Evolutionary conservation across 1,139 yeast species (phyloP).

Genomic region (Taphrina flavorubra): DNA sequence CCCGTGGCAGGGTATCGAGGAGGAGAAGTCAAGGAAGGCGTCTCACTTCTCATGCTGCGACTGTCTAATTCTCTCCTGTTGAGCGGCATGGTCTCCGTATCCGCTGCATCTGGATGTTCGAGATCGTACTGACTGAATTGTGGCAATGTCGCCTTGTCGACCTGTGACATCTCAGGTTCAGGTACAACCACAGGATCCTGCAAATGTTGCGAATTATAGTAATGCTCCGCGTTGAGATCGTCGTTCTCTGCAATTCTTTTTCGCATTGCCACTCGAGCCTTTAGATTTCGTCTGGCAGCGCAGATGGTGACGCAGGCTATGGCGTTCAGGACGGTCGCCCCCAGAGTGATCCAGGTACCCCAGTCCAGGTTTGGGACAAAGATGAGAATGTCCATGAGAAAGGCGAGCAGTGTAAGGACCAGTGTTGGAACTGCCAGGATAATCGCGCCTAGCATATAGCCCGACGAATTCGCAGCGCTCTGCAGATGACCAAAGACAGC

Average conservation of each 20-base stretch:
- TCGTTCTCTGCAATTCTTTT: conserved; percentile 48
- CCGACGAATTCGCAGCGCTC: conserved; percentile 53
- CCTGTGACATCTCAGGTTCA: conserved; percentile 17
- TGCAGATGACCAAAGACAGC: conserved; percentile 55
- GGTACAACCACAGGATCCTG: conserved; percentile 5
- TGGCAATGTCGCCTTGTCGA: conserved; percentile 34
- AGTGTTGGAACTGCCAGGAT: conserved; percentile 59
- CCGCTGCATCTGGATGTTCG: conserved; percentile 6
- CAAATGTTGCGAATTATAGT: conserved; percentile 18
- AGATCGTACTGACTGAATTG: conserved; percentile 27
- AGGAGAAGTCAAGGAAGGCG: conserved; percentile 20
- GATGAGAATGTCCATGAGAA: conserved; percentile 61
- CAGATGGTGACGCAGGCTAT: conserved; percentile 55
- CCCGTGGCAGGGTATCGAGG: conserved; percentile 10
- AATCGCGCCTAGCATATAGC: conserved; percentile 54
- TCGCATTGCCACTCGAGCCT: conserved; percentile 57
- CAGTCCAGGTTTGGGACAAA: conserved; percentile 62
- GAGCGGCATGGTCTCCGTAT: conserved; percentile 7
- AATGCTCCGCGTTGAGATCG: conserved; percentile 34
- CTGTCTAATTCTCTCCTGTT: conserved; percentile 6
- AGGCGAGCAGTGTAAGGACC: conserved; percentile 58
- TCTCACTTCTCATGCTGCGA: conserved; percentile 26
- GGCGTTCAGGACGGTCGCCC: conserved; percentile 56
- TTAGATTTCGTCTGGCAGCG: conserved; percentile 60
- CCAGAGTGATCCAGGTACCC: conserved; percentile 63